Evolutionary conservation across 768 basidiomycete species (phyloP).

Genomic region (Termitomyces bulborhizus): DNA sequence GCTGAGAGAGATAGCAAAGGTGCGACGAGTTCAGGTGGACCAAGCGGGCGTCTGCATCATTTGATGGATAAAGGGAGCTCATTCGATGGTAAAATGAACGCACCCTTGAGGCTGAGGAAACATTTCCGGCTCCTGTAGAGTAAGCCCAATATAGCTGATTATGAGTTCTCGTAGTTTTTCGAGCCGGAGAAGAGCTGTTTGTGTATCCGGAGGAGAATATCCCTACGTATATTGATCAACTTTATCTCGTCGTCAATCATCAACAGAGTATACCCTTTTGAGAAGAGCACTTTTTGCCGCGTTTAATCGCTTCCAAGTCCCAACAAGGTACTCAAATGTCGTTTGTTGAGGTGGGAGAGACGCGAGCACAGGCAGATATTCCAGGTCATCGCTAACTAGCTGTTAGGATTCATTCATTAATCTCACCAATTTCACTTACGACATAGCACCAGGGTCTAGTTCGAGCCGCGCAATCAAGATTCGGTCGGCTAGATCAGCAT

Average conservation of each 20-base stretch:
- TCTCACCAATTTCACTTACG: conserved; percentile 35
- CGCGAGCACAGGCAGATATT: conserved; percentile 66
- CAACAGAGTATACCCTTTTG: conserved; percentile 47
- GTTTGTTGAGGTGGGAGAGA: conserved; percentile 76
- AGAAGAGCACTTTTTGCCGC: conserved; percentile 41
- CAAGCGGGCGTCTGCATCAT: conserved; percentile 53
- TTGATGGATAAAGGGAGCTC: not conserved
- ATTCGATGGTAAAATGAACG: conserved; percentile 12
- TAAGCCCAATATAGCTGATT: conserved; percentile 85
- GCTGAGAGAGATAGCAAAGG: conserved; percentile 74
- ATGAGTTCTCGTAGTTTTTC: conserved; percentile 79
- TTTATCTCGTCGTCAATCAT: not conserved
- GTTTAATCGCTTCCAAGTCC: conserved; percentile 89
- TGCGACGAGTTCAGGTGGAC: conserved; percentile 74
- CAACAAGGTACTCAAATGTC: conserved; percentile 82
- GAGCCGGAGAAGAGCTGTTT: conserved; percentile 54
- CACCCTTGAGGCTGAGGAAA: conserved; percentile 86
- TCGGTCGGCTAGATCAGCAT: conserved; percentile 62
- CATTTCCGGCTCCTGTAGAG: conserved; percentile 88
- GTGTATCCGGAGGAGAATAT: conserved; percentile 55
- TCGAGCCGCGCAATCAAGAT: conserved; percentile 82
- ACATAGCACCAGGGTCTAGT: conserved; percentile 65
- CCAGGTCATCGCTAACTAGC: conserved; percentile 57
- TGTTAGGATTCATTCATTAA: not conserved
- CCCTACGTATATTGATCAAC: conserved; percentile 27